These are phyloP conservation scores for Colletotrichum zoysiae DNA, from an alignment of 2,329 filamentous ascomycete species.

Conservation along the genomic window DNA sequence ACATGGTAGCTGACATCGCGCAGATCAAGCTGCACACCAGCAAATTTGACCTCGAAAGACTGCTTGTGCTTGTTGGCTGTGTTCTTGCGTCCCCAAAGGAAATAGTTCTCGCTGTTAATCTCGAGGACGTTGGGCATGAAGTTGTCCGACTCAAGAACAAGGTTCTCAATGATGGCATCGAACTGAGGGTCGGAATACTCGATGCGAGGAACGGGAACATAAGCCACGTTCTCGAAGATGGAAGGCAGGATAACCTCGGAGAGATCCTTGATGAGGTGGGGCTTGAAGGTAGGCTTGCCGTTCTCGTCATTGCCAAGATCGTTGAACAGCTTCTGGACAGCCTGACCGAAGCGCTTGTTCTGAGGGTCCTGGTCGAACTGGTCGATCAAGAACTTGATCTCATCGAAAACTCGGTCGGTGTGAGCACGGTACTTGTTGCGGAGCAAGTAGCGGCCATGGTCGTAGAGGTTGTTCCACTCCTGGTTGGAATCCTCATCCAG, in stretches of 20 bases:
- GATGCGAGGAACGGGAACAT: constrained; percentile 93
- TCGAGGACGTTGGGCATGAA: constrained; percentile 94
- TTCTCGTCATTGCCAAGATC: constrained; percentile 88
- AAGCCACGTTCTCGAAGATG: constrained; percentile 86
- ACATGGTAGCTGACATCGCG: constrained; percentile 93
- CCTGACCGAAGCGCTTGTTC: constrained; percentile 83
- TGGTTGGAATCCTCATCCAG: constrained; percentile 83
- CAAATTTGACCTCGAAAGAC: constrained; percentile 82
- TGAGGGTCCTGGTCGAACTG: constrained; percentile 91
- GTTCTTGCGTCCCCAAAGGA: constrained; percentile 93
- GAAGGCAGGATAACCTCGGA: constrained; percentile 87
- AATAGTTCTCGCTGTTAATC: constrained; percentile 91
- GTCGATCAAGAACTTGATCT: constrained; percentile 88
- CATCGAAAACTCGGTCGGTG: constrained; percentile 87
- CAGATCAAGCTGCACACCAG: constrained; percentile 93
- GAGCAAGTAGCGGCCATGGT: constrained; percentile 86
- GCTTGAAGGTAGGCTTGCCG: constrained; percentile 92
- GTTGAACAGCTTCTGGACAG: constrained; percentile 86
- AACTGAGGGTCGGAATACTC: constrained; percentile 88
- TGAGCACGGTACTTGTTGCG: constrained; percentile 89
- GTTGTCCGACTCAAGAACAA: constrained; percentile 96
- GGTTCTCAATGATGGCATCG: constrained; percentile 92
- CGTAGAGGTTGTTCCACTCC: constrained; percentile 88
- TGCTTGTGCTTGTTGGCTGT: constrained; percentile 83
- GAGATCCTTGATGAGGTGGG: constrained; percentile 89